Evolutionary conservation across 306 rosid genomes (phyloP).

Genomic region (Vigna unguiculata): DNA sequence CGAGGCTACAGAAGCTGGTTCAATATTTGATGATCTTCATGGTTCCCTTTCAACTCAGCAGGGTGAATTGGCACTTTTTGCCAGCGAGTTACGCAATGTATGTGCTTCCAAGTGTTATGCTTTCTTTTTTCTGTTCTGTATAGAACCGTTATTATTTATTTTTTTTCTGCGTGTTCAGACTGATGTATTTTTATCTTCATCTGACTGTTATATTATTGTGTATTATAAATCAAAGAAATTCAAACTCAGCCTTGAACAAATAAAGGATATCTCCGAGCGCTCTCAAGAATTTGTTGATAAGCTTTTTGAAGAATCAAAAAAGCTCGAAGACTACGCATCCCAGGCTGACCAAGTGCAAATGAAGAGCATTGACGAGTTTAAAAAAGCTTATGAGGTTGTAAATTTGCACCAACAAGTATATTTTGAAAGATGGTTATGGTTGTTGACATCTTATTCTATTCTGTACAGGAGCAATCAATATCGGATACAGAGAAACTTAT

Average conservation of each 20-base stretch:
- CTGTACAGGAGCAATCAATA: slow-evolving; percentile 81
- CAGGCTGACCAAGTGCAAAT: slow-evolving; percentile 60
- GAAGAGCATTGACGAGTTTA: slow-evolving; percentile 78
- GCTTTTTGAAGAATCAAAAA: slow-evolving; percentile 72
- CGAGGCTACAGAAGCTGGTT: slow-evolving; percentile 60
- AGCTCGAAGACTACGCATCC: slow-evolving; percentile 63
- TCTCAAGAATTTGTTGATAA: slow-evolving; percentile 72
- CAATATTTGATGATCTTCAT: slow-evolving; percentile 76
- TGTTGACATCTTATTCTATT: slow-evolving; percentile 38
- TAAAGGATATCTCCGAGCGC: slow-evolving; percentile 69
- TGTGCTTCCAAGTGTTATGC: slow-evolving; percentile 4
- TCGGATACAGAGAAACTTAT: slow-evolving; percentile 86
- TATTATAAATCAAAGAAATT: slow-evolving; percentile 63
- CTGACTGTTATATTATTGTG: slow-evolving; percentile 36
- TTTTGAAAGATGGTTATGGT: neutral
- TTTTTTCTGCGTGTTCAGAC: slow-evolving; percentile 12
- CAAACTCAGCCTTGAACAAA: slow-evolving; percentile 64
- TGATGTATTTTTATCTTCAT: neutral
- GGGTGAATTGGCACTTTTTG: slow-evolving; percentile 69
- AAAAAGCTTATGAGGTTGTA: slow-evolving; percentile 79
- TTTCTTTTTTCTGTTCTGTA: neutral
- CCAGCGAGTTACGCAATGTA: slow-evolving; percentile 81
- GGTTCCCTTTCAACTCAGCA: slow-evolving; percentile 74
- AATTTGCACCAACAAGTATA: neutral
- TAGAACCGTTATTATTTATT: neutral